phyloP scores from a whole-genome alignment of 83 land plant genomes.

The Larix sibirica region DNA sequence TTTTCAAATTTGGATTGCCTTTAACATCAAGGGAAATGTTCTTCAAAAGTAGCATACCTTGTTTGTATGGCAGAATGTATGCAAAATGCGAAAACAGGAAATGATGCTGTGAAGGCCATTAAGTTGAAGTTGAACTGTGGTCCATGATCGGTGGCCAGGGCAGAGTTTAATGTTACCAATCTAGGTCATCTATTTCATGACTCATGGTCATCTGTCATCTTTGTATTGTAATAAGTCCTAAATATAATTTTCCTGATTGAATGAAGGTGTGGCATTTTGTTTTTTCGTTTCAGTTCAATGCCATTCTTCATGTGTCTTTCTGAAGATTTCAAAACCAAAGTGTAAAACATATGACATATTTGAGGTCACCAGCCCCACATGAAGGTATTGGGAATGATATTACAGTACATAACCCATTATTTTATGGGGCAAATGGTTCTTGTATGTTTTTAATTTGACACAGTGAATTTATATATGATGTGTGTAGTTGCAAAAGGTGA shows the following conservation, averaged over 20 bases:
- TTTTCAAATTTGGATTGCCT: background rate
- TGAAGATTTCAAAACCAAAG: background rate
- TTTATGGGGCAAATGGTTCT: background rate
- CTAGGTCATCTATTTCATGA: background rate
- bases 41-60: background rate
- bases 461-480: too few species aligned
- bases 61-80: background rate
- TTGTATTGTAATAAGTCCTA: background rate
- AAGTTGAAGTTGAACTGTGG: background rate
- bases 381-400: background rate
- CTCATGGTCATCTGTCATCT: background rate
- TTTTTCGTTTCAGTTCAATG: background rate
- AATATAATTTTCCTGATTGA: background rate
- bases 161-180: background rate
- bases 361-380: background rate
- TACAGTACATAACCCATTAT: background rate
- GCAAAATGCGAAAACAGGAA: background rate
- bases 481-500: too few species aligned
- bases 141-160: background rate
- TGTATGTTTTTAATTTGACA: background rate
- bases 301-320: background rate
- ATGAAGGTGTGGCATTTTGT: background rate
- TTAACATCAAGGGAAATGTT: background rate
- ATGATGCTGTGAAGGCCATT: background rate
- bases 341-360: background rate